phyloP scores from a whole-genome alignment of 1,284 basidiomycete genomes.

The Pseudomicrostroma phylloplanum region DNA sequence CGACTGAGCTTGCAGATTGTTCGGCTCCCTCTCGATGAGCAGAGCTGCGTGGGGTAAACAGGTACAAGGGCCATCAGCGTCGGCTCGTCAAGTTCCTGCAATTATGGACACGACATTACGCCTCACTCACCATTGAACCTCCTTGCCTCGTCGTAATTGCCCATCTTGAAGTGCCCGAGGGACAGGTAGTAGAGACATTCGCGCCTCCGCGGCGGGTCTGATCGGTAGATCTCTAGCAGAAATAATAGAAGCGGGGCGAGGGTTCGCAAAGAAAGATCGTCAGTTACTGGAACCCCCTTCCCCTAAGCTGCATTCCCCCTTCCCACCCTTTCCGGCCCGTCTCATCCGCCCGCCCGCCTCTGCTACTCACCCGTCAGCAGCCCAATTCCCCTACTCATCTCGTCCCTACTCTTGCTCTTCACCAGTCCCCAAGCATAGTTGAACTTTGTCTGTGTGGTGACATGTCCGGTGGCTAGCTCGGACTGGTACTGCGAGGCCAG shows the following conservation, averaged over 20 bases:
- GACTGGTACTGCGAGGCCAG: constrained; percentile 79
- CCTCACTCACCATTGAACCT: constrained; percentile 75
- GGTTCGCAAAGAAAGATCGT: too few species aligned
- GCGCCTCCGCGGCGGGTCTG: constrained; percentile 76
- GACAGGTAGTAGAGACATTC: constrained; percentile 97
- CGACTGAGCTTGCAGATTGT: constrained; percentile 87
- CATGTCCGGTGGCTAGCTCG: constrained; percentile 70
- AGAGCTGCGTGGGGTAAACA: constrained; percentile 61
- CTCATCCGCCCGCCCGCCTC: background rate
- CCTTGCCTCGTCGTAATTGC: constrained; percentile 85
- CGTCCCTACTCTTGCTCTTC: constrained; percentile 39
- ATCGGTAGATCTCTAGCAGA: constrained; percentile 75
- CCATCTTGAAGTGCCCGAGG: constrained; percentile 93
- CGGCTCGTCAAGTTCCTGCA: background rate
- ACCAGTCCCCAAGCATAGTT: constrained; percentile 80
- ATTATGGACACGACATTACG: too few species aligned
- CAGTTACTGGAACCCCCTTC: too few species aligned
- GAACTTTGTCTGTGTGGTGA: constrained; percentile 93
- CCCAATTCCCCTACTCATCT: constrained; percentile 69
- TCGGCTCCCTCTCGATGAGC: constrained; percentile 84
- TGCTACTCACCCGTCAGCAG: constrained; percentile 71
- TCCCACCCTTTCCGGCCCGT: background rate
- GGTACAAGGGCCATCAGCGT: background rate
- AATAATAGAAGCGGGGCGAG: background rate
- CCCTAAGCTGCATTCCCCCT: background rate